These are phyloP conservation scores for Kuraishia piskuri DNA, from an alignment of 805 yeast genomes.

Conservation along the genomic window DNA sequence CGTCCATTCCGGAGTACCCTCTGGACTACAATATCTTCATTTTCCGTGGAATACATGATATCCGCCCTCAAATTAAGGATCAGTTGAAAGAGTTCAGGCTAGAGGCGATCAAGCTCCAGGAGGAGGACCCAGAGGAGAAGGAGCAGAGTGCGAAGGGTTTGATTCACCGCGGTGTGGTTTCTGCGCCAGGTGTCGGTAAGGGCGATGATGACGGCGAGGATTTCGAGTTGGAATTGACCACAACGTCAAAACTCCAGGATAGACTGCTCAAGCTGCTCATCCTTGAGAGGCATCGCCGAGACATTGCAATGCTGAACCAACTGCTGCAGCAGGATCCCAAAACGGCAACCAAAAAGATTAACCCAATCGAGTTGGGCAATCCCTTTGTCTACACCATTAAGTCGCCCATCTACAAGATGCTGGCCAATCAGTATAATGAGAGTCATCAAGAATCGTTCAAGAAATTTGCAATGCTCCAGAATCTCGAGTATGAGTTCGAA, in stretches of 20 bases:
- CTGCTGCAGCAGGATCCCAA: conserved; percentile 6
- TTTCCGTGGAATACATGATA: conserved; percentile 20
- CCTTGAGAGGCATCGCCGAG: conserved; percentile 25
- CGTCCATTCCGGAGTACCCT: conserved; percentile 24
- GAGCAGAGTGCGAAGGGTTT: not conserved
- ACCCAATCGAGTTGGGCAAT: conserved; percentile 15
- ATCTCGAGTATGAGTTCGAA: conserved; percentile 26
- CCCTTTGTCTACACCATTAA: conserved; percentile 24
- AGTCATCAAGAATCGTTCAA: conserved; percentile 18
- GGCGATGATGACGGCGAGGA: not conserved
- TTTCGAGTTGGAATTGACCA: conserved; percentile 14
- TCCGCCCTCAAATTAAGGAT: conserved; percentile 11
- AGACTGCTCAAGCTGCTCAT: conserved; percentile 22
- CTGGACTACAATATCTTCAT: conserved; percentile 29
- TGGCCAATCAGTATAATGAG: conserved; percentile 10
- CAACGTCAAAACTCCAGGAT: conserved; percentile 24
- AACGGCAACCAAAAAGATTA: conserved; percentile 10
- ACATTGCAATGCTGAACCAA: conserved; percentile 16
- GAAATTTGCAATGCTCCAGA: conserved; percentile 25
- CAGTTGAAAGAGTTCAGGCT: conserved; percentile 15
- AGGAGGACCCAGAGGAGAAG: not conserved
- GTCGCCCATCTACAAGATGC: conserved; percentile 17
- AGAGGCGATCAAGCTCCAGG: conserved; percentile 8
- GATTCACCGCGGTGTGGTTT: not conserved
- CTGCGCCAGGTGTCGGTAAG: not conserved